Base-by-base conservation (phyloP, 768 basidiomycete genomes). In the Hemileccinum impolitum region DNA sequence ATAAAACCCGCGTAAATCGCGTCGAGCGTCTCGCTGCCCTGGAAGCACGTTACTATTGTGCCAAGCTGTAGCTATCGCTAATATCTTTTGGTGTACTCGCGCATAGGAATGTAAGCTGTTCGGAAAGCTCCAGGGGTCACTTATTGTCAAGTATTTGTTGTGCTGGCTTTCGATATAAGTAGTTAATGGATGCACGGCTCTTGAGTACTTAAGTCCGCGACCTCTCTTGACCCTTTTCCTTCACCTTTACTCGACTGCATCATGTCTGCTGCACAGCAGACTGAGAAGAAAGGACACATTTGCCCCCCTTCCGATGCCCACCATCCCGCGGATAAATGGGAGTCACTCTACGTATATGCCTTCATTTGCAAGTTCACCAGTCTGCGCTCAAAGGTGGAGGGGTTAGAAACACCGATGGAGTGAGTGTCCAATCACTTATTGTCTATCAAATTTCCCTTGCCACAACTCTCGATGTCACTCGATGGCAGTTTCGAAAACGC, bases 301-400 rank as follows among this genome's bases (percentile, higher is more conserved):
- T 80, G 77, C 48, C 79, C 78, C 13, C 73, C 75, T 5, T 77
- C 87, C 17, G 76, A 72, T 61, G 87, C 86, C 23, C 77, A 67
- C 21, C 87, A 90, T 72, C 90, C 90, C 25, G 74, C 75, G 47
- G 85, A 86, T 71, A 85, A 86, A 69, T 93, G 90, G 90, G 90
- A 93, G 71, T 81, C 85, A 6, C 70, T 89, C 56, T 92, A 90
- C 68, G 80, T 93, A 32, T 93, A 90, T 67, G 79, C 84, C 26
- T 93, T 93, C 72, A 83, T 93, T 55, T 82, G 79, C 73, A 88
- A 80, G 69, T 93, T 89, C 73, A 89, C 88, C 19, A 73, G 78
- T 67, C 72, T 92, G 58, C 81, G 79, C 56, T 74, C 75, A 51
- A 90, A 88, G 70, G 74, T 88, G 34, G 87, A 89, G 67, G 88